Base-by-base conservation (phyloP, 371 early-diverging fungal genomes). In the Mortierella sp. region DNA sequence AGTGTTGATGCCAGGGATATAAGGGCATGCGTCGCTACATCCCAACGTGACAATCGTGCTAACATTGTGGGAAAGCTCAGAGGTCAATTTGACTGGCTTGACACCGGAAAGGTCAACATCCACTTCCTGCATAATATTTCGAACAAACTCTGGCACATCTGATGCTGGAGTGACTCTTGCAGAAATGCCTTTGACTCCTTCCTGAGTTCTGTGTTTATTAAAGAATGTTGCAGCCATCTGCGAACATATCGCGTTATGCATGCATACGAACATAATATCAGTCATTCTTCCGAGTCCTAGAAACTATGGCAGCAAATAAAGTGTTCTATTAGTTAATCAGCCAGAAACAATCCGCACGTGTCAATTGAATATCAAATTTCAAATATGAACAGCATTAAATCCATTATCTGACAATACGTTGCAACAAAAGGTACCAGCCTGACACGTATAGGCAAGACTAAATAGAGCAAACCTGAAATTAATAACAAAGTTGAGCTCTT, bases 31-130 rank as follows among this genome's bases (percentile, higher is more conserved):
- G 52, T 84, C 84, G 47, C 83, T 77, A 54, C 84, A 84, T 3
- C 84, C 84, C 84, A 84, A 83, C 89, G 79, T 77, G 45, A 71
- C 54, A 43, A 78, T 78, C 5, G 64, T 78, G 63, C 70, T 69
- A 18, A 59, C 66, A 9, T 70, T 77, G 8, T 57, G 58, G 66
- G 73, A 66, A 16, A 76, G 61, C 30, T 83, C 68, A 18, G 68
- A 69, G 0, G 84, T 83, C 70, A 83, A 26, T 77, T 71, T 70
- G 54, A 55, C 62, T 3, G 84, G 84, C 14, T 49, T 59, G 32
- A 75, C 64, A 35, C 65, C 45, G 52, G 67, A 64, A 8, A 83
- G 68, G 43, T 83, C 77, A 5, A 83, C 32, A 3, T 59, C 73
- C 18, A 55, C 51, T 57, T 83, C 84, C 55, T 67, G 32, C 73